A percentile compares a stretch with the other conserved stretches of the same genome.
These are phyloP conservation scores for Phytophthora meadii DNA, from an alignment of 352 stramenopile genomes.

Conservation along the genomic window DNA sequence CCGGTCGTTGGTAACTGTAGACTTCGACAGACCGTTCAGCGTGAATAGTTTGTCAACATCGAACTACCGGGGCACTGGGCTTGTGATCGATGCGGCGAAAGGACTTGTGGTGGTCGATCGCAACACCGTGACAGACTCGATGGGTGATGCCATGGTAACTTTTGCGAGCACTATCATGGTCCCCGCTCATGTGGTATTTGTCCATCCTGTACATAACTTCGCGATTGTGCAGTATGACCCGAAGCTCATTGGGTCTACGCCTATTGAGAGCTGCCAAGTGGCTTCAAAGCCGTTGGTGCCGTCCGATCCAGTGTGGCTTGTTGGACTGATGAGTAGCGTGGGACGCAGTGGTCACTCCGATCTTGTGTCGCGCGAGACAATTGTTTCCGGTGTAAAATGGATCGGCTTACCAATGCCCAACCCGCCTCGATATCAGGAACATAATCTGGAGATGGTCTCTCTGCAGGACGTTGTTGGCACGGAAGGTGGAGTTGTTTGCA, in stretches of 20 bases:
- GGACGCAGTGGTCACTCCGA: conserved; percentile 83
- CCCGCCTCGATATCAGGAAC: conserved; percentile 85
- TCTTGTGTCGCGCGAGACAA: conserved; percentile 85
- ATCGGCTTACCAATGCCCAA: conserved; percentile 83
- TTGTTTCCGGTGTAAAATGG: conserved; percentile 89
- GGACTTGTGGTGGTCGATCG: conserved; percentile 93
- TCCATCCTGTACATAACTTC: conserved; percentile 94
- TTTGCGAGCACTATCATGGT: conserved; percentile 92
- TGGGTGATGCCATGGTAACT: conserved; percentile 90
- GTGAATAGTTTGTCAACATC: conserved; percentile 87
- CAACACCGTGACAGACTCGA: conserved; percentile 91
- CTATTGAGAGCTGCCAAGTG: conserved; percentile 82
- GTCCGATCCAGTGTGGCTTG: conserved; percentile 85
- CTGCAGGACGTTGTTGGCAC: conserved; percentile 85
- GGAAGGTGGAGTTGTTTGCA: conserved; percentile 84
- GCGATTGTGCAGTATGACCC: conserved; percentile 93
- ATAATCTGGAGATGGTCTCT: conserved; percentile 90
- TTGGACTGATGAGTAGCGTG: conserved; percentile 85
- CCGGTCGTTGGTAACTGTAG: conserved; percentile 84
- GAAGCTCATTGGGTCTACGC: conserved; percentile 83
- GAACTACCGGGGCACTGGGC: conserved; percentile 86
- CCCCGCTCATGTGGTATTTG: conserved; percentile 88
- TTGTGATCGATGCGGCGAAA: conserved; percentile 89
- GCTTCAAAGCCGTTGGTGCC: conserved; percentile 63
- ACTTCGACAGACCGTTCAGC: conserved; percentile 87